Base-by-base conservation (phyloP, 768 basidiomycete species). In the Stropharia rugosoannulata region DNA sequence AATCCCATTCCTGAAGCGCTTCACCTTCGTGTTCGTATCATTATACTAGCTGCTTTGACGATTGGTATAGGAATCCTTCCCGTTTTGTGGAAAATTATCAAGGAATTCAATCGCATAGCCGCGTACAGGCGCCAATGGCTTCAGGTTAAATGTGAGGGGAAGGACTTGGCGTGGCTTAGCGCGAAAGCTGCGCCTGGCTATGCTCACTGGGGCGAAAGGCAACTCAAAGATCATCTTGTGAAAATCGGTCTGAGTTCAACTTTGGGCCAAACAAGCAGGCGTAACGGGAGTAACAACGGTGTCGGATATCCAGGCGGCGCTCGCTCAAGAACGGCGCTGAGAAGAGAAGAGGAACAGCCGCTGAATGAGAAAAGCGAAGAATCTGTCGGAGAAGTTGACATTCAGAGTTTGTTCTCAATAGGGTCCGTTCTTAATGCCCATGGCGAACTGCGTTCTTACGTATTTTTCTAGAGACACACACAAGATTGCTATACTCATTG, bases 101-200 rank as follows among this genome's bases (percentile, higher is more conserved):
- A 73, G 59, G 87, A 91, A 67, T 86, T 89, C 64, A 81, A 79
- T 62, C 70, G 64, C 13, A 68, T 89, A 3, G 76, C 81, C 3
- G 76, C 71, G 7, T 85, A 80, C 63, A 77, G 85, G 46, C 69
- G 73, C 41, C 75, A 79, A 27, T 93, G 90, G 84, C 64, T 84
- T 15, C 74, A 82, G 29, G 71, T 84, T 1, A 80, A 79, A 49
- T 90, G 91, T 64, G 81, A 80, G 58, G 82, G 83, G 2, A 75
- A 84, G 57, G 90, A 93, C 62, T 77, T 94, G 72, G 90, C 83
- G 5, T 92, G 89, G 85, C 70, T 92, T 40, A 83, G 84, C 62
- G 82, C 80, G 0, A 72, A 70, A 4, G 68, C 75, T 19, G 87
- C 88, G 2, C 86, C 85, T 15, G 88, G 87, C 2, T 87, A 89